phyloP scores from a whole-genome alignment of 2,329 filamentous ascomycete genomes.

The Diplodia seriata region DNA sequence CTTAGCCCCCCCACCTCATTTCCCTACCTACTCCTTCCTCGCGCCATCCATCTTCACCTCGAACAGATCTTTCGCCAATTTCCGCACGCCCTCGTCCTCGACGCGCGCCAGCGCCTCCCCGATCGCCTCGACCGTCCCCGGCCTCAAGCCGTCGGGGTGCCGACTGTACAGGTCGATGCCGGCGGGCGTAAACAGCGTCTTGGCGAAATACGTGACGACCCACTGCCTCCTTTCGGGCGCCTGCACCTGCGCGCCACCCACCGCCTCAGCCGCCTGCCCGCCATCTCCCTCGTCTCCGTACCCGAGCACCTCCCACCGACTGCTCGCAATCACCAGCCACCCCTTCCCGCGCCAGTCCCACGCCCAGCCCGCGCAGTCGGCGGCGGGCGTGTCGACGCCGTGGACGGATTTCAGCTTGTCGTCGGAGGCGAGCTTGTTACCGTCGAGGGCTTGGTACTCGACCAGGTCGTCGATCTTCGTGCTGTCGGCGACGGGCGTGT shows the following conservation, averaged over 20 bases:
- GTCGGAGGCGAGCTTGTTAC: slow-evolving; percentile 62
- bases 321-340: slow-evolving; percentile 72
- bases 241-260: slow-evolving; percentile 24
- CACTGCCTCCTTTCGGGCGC: slow-evolving; percentile 56
- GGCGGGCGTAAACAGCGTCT: slow-evolving; percentile 82
- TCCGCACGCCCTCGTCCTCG: slow-evolving; percentile 59
- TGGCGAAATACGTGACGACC: slow-evolving; percentile 84
- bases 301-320: slow-evolving; percentile 82
- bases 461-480: slow-evolving; percentile 72
- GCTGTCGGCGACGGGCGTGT: slow-evolving; percentile 60
- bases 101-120: slow-evolving; percentile 61
- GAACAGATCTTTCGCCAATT: slow-evolving; percentile 60
- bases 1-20: too few relatives aligned
- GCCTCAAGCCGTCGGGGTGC: slow-evolving; percentile 64
- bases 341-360: slow-evolving; percentile 78
- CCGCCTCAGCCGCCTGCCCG: too few relatives aligned
- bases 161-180: slow-evolving; percentile 81
- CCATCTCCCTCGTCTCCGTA: slow-evolving; percentile 60
- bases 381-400: slow-evolving; percentile 35
- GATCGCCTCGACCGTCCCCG: slow-evolving; percentile 64
- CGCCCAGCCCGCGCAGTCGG: slow-evolving; percentile 55
- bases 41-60: slow-evolving; percentile 45
- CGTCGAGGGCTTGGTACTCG: slow-evolving; percentile 71
- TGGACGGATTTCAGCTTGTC: slow-evolving; percentile 57
- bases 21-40: slow-evolving; percentile 24